Evolutionary conservation across 2,329 filamentous ascomycete species (phyloP), one percentile per base, ranked within the genome.

Genomic region (Pestalotiopsis sp.): DNA sequence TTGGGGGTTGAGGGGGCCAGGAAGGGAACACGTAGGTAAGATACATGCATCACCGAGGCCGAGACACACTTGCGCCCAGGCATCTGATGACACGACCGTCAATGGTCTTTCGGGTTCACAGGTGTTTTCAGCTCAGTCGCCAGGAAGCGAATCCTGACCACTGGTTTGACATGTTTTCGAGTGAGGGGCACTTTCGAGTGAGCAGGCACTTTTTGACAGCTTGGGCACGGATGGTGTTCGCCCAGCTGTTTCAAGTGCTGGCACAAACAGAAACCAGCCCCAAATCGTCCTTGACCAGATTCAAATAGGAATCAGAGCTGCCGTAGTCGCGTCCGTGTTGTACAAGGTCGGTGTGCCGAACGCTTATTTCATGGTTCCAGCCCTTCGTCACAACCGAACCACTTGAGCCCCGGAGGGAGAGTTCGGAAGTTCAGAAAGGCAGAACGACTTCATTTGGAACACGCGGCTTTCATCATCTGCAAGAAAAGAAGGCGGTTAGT

Each of bases 401-500:
- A 87, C 96, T 98, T 94, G 81, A 93, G 94, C 95, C 93, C 90
- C 83, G 87, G 84, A 89, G 89, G 91, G 92, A 98, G 95, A 95
- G 93, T 93, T 89, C 87, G 84, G 84, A 85, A 84, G 87, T 84
- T 85, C 86, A 84, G 86, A 84, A 83, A 84, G 87, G 83, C 85
- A 87, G 85, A 87, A 92, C 87, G 80, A 20, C 86, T 86, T 98
- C 96, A 97, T 93, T 90, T 90, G 85, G 83, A 90, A 91, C 96
- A 98, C 95, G 90, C 93, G 90, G 93, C 93, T 97, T 97, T 99
- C 96, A 98, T 99, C 95, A 98, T 97, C 94, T 98, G 78, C 9
- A 23, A 52, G 20, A n/a, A 52, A 52, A 69, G 65, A 63, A 65
- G 64, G 70, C 83, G 68, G 71, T 78, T 72, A 77, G 75, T 56